A percentile compares a stretch with the other conserved stretches of the same genome.
Conservation (phyloP, 2,329 filamentous ascomycete genomes). For the Emydomyces testavorans region DNA sequence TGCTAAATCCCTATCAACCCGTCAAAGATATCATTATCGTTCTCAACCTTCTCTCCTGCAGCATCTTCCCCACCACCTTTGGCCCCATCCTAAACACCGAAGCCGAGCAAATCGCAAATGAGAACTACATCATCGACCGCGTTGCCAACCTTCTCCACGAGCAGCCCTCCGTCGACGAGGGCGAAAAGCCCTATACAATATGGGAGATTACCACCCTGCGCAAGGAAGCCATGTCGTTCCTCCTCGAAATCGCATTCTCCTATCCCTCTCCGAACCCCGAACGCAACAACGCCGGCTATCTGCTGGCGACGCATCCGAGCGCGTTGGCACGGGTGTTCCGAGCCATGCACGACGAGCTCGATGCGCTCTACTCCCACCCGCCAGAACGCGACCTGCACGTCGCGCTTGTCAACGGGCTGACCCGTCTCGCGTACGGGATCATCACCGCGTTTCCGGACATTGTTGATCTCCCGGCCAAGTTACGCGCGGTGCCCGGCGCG, state of each 20-base stretch:
- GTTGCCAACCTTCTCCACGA: conserved; percentile 49
- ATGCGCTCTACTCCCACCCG: conserved; percentile 44
- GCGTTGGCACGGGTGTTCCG: conserved; percentile 65
- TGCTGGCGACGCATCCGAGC: conserved; percentile 56
- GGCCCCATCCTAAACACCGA: conserved; percentile 39
- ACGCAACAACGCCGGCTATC: conserved; percentile 44
- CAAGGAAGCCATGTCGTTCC: conserved; percentile 34
- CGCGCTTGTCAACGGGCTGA: conserved; percentile 47
- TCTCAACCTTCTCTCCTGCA: conserved; percentile 45
- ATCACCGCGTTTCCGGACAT: conserved; percentile 49
- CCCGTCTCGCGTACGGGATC: conserved; percentile 51
- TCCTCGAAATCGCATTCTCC: conserved; percentile 34
- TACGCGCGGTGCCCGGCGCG: conserved; percentile 57
- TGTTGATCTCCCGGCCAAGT: conserved; percentile 59
- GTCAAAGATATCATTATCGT: conserved; percentile 45
- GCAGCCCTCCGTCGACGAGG: conserved; percentile 37
- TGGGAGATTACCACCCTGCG: conserved; percentile 34
- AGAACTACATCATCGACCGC: conserved; percentile 44
- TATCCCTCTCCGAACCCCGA: conserved; percentile 48
- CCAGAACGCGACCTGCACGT: conserved; percentile 39
- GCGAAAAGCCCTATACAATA: conserved; percentile 28
- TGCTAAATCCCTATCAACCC: conserved; percentile 47
- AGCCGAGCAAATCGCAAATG: conserved; percentile 31
- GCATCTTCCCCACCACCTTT: conserved; percentile 42
- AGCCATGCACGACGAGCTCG: conserved; percentile 62